phyloP scores from a whole-genome alignment of 257 asterid genomes.

The Leonotis leonurus region DNA sequence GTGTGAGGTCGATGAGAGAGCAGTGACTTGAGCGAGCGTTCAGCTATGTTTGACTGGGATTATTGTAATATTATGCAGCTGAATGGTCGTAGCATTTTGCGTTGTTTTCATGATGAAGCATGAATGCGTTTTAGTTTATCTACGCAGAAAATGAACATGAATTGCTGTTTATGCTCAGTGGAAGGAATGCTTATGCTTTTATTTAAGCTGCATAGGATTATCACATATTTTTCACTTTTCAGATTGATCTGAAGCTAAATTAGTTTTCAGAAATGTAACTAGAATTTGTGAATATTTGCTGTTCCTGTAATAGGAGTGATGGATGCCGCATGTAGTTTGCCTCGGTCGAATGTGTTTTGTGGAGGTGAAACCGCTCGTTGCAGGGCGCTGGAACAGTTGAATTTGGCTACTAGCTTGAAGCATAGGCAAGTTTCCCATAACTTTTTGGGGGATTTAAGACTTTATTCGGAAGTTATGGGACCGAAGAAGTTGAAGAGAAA shows the following conservation, averaged over 20 bases:
- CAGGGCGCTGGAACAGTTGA: conserved; percentile 20
- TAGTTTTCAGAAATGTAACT: conserved; percentile 13
- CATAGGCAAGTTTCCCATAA: conserved; percentile 16
- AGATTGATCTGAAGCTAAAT: conserved; percentile 22
- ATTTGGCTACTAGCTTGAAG: conserved; percentile 18
- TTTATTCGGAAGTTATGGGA: conserved; percentile 13
- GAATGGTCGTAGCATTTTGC: conserved; percentile 7
- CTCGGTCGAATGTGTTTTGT: conserved; percentile 33
- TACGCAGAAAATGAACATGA: neutral
- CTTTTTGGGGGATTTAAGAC: conserved; percentile 22
- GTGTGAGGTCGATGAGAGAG: conserved; percentile 20
- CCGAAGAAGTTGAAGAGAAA: conserved; percentile 33
- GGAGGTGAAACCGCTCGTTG: conserved; percentile 32
- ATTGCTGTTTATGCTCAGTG: neutral
- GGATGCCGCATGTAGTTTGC: conserved; percentile 39
- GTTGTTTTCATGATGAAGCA: neutral
- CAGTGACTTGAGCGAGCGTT: conserved; percentile 11
- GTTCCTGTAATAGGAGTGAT: conserved; percentile 29
- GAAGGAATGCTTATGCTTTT: neutral
- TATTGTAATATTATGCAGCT: conserved; percentile 12
- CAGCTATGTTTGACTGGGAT: conserved; percentile 9
- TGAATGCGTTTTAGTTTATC: neutral
- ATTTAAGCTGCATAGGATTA: neutral
- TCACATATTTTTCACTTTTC: neutral
- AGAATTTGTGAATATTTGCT: conserved; percentile 4